These are phyloP conservation scores for Hypomontagnella monticulosa DNA, from an alignment of 495 filamentous ascomycete genomes.

Conservation along the genomic window DNA sequence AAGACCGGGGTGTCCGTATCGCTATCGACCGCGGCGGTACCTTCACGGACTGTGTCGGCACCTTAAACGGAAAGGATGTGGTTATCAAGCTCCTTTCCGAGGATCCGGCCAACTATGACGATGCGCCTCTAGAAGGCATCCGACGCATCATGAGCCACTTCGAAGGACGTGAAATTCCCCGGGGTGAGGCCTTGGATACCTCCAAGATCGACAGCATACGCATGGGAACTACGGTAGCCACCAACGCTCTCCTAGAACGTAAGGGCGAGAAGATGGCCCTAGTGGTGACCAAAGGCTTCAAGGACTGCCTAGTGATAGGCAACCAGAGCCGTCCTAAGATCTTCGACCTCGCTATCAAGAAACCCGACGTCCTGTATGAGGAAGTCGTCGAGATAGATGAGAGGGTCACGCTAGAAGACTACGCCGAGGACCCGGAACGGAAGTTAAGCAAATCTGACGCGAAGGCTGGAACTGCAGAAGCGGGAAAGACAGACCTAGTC, in stretches of 20 bases:
- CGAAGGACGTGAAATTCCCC: constrained; percentile 75
- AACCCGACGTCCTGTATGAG: constrained; percentile 82
- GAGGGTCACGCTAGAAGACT: constrained; percentile 87
- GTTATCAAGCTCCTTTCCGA: constrained; percentile 92
- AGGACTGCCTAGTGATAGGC: constrained; percentile 87
- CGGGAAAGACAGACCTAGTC: constrained; percentile 64
- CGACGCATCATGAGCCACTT: constrained; percentile 88
- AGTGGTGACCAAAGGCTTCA: constrained; percentile 92
- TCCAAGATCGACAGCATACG: constrained; percentile 83
- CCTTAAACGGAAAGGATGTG: constrained; percentile 69
- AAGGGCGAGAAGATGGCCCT: constrained; percentile 94
- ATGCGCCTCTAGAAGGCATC: constrained; percentile 92
- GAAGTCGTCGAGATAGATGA: constrained; percentile 82
- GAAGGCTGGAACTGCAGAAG: constrained; percentile 57
- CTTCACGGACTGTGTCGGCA: constrained; percentile 77
- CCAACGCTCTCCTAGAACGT: constrained; percentile 87
- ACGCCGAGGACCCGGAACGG: constrained; percentile 80
- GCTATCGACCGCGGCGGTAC: constrained; percentile 75
- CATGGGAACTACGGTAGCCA: constrained; percentile 91
- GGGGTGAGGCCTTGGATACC: constrained; percentile 85
- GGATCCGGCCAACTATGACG: constrained; percentile 86
- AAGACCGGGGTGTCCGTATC: constrained; percentile 62
- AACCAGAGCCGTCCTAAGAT: constrained; percentile 86
- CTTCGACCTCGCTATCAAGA: constrained; percentile 82
- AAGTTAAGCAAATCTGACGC: constrained; percentile 58